Evolutionary conservation across 805 yeast species (phyloP), one percentile per base, ranked within the genome.

Genomic region (Candida endomychidarum): DNA sequence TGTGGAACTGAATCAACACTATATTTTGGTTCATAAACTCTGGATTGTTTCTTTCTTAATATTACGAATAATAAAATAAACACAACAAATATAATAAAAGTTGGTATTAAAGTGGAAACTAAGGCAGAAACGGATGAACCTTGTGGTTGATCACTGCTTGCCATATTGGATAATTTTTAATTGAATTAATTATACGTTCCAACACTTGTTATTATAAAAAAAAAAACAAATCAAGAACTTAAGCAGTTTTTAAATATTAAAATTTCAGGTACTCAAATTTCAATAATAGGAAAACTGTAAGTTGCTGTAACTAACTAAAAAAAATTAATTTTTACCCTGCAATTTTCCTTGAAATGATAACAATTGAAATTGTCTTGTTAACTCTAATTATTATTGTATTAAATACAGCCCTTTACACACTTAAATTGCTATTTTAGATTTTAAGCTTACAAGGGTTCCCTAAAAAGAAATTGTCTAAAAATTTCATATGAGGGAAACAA

Each of bases 21-120:
- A 4, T 60, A 47, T 51, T 81, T 66, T 21, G 82, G 81, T 53
- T 76, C 75, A 50, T 77, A 77, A 18, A 77, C 81, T 46, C 78
- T 57, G 19, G 44, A 47, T 47, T 68, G 74, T 35, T 60, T 69
- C 48, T 67, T 65, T 48, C 78, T 72, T 26, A 74, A 50, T 1
- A 48, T 16, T 6, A 75, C 42, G 43, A 77, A 77, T 9, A 71
- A 41, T 0, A 50, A 18, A 4, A 72, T 16, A 40, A 72, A 76
- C 4, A 77, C 56, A 3, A 56, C 63, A 48, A 69, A 70, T 6
- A 72, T 53, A 26, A 72, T 56, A 25, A 65, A 58, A 27, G 69
- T 74, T 17, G 76, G 66, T 30, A 75, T 67, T 46, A 76, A 60
- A 4, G 75, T 57, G 20, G 80, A 58, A 40, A 77, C 60, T 48